phyloP scores from a whole-genome alignment of 129 eudicot genomes.

The Centaurea solstitialis region DNA sequence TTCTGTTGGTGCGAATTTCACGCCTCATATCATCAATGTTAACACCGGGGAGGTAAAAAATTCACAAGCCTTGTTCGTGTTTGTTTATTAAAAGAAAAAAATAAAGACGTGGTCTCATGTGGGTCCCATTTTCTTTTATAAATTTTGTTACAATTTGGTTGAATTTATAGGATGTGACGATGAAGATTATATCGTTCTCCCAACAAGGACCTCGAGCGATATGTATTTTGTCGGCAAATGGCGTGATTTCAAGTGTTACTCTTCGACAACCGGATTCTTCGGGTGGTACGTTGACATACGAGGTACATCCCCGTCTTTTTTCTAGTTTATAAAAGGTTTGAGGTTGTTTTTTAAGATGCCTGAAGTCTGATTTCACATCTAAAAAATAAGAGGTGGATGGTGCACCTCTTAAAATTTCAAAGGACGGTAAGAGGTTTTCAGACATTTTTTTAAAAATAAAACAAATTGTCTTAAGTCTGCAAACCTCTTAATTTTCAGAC shows the following conservation, averaged over 20 bases:
- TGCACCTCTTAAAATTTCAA: too few relatives aligned
- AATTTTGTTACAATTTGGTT: constrained; percentile 13
- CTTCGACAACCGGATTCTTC: constrained; percentile 90
- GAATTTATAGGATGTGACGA: constrained; percentile 68
- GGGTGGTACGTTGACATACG: constrained; percentile 93
- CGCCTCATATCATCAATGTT: constrained; percentile 76
- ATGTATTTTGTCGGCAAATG: constrained; percentile 89
- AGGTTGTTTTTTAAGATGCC: too few relatives aligned
- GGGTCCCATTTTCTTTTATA: not conserved
- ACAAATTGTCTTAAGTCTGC: too few relatives aligned
- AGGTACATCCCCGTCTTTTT: constrained; percentile 54
- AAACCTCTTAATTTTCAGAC: too few relatives aligned
- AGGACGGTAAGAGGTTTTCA: too few relatives aligned
- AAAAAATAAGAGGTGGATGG: too few relatives aligned
- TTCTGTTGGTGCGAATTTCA: constrained; percentile 74
- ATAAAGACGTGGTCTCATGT: not conserved
- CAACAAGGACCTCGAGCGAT: constrained; percentile 95
- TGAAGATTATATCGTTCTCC: constrained; percentile 94
- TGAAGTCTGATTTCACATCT: too few relatives aligned
- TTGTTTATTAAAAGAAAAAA: not conserved
- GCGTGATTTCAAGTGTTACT: constrained; percentile 87
- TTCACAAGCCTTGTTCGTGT: not conserved
- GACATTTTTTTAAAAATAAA: too few relatives aligned
- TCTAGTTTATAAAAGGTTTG: not conserved
- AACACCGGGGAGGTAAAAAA: constrained; percentile 76